phyloP scores from a whole-genome alignment of 2,329 filamentous ascomycete genomes.

The Phyllosticta capitalensis region DNA sequence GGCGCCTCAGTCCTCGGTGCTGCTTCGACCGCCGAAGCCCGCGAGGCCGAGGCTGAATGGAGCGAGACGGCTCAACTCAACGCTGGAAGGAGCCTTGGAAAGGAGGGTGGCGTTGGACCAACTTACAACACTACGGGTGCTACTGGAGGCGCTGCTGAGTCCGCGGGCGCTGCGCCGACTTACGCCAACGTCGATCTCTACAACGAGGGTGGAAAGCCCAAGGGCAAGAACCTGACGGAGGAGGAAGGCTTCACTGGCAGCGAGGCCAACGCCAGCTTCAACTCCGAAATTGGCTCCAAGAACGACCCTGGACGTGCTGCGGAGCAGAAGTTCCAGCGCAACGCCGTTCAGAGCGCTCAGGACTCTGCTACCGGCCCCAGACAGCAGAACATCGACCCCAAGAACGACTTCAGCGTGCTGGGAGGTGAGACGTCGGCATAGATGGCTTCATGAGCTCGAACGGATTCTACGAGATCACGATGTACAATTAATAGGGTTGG shows the following conservation, averaged over 20 bases:
- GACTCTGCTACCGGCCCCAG: slow-evolving; percentile 16
- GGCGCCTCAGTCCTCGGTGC: slow-evolving; percentile 42
- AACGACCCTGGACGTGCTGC: slow-evolving; percentile 47
- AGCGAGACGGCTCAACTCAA: slow-evolving; percentile 31
- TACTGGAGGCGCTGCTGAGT: slow-evolving; percentile 11
- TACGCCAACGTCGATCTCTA: slow-evolving; percentile 23
- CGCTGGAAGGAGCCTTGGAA: slow-evolving; percentile 29
- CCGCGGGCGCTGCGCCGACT: slow-evolving; percentile 27
- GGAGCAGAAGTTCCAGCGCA: slow-evolving; percentile 27
- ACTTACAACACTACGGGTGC: slow-evolving; percentile 25
- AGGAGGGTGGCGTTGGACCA: slow-evolving; percentile 25
- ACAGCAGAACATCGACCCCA: slow-evolving; percentile 6
- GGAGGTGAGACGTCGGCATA: slow-evolving; percentile 13
- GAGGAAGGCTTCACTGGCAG: slow-evolving; percentile 38
- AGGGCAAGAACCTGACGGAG: slow-evolving; percentile 40
- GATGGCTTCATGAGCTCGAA: neutral
- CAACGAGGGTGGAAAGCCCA: slow-evolving; percentile 32
- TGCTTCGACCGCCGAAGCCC: slow-evolving; percentile 36
- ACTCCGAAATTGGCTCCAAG: slow-evolving; percentile 42
- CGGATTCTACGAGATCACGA: neutral
- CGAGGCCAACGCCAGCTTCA: slow-evolving; percentile 42
- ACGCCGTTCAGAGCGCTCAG: slow-evolving; percentile 23
- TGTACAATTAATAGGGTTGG: neutral
- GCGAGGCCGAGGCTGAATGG: slow-evolving; percentile 34
- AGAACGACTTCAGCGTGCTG: slow-evolving; percentile 3